Base-by-base conservation (phyloP, 768 basidiomycete genomes). In the Ramaria sp. region DNA sequence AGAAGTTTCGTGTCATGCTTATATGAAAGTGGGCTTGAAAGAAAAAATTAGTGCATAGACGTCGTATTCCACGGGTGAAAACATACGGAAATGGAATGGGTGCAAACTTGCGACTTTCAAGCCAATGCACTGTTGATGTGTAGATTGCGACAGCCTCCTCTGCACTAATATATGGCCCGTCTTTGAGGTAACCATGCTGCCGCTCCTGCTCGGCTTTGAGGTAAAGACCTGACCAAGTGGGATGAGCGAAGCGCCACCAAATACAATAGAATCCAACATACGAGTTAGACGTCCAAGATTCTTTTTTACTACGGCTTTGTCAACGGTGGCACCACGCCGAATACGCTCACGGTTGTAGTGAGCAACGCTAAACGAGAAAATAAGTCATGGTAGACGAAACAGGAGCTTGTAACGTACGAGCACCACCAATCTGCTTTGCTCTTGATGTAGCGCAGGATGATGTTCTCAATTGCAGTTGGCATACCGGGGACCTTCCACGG, bases 401-500 rank as follows among this genome's bases (percentile, higher is more conserved):
- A 3, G 9, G 41, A n/a, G 39, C 19, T 17, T 45, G 12, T 15
- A 9, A 77, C 84, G 62, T 69, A 86, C 75, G 89, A 94, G 69
- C 87, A 87, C 92, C 93, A 98, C 95, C 95, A 97, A 68, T 99
- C 95, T 20, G 94, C 90, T 76, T 99, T 99, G 73, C 86, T 89
- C 78, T 99, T 99, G 79, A 98, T 94, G 73, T 97, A 99, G 52
- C 95, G 87, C 42, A 99, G 72, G 61, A 99, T 97, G 70, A 99
- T 97, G 70, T 98, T 98, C 73, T 99, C 96, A 61, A 99, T 96
- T 11, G 96, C 92, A 0, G 96, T 97, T 0, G 93, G 93, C 96
- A 98, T 98, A 39, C 96, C 96, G 10, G 94, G 96, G 1, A 98
- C 96, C 71, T 98, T 98, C 96, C 96, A 99, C 20, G 96, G 96